Evolutionary conservation across 306 rosid genomes (phyloP).

Genomic region (Prunus fruticosa): DNA sequence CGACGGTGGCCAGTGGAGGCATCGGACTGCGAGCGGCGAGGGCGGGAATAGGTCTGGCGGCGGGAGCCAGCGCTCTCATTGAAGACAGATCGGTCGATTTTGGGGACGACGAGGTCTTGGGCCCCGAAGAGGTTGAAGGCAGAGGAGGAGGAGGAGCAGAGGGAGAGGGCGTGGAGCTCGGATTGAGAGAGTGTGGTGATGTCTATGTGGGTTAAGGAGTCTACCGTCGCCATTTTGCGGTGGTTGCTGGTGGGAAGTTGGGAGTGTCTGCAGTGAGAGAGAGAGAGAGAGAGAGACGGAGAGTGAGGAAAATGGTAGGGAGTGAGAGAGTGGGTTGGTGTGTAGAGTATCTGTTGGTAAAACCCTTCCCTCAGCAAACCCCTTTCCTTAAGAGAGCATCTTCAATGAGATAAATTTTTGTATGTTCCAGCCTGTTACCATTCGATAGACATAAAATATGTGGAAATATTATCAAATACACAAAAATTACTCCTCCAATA

Average conservation of each 20-base stretch:
- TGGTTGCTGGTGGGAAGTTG: neutral
- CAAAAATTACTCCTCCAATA: too few species aligned
- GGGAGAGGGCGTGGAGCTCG: constrained; percentile 65
- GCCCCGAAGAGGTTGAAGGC: constrained; percentile 34
- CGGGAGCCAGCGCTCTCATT: constrained; percentile 81
- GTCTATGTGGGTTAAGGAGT: constrained; percentile 44
- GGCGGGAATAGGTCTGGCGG: constrained; percentile 74
- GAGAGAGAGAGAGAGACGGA: too few species aligned
- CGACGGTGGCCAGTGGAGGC: constrained; percentile 52
- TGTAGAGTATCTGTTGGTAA: too few species aligned
- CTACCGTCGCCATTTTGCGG: constrained; percentile 1
- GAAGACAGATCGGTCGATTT: constrained; percentile 63
- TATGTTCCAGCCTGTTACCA: rapidly evolving
- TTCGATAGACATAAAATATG: too few species aligned
- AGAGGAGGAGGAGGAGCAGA: constrained; percentile 42
- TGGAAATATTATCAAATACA: too few species aligned
- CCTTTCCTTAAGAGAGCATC: too few species aligned
- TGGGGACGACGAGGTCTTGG: constrained; percentile 42
- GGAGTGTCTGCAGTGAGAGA: too few species aligned
- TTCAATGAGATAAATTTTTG: too few species aligned
- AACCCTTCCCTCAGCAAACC: too few species aligned
- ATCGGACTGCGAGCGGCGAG: constrained; percentile 35
- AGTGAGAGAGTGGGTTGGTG: too few species aligned
- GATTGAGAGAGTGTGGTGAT: constrained; percentile 61
- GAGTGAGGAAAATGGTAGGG: too few species aligned